Base-by-base conservation (phyloP, 2,329 filamentous ascomycete species). In the Ceratocystiopsis minuta region DNA sequence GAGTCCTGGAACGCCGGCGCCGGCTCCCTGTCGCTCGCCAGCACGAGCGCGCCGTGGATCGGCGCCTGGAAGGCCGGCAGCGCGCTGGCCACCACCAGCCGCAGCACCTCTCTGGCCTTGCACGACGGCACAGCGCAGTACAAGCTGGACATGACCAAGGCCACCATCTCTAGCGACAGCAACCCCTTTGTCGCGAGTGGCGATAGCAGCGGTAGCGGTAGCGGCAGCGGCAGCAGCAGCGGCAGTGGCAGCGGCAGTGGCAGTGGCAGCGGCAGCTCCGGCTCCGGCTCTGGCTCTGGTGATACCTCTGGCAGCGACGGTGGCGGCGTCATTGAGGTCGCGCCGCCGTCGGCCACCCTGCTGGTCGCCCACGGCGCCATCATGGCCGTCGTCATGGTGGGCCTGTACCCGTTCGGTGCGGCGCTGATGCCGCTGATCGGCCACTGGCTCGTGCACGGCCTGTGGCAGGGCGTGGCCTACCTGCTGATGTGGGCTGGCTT, bases 401-500 rank as follows among this genome's bases (percentile, higher is more conserved):
- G 70, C 13, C 57, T 75, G 17, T 78, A 75, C 48, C 76, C 76
- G 1, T 48, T 77, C 3, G 76, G 74, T 6, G 64, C 75, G 10
- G 58, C 73, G 4, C 53, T 76, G 35, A 77, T 79, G 67, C 70
- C 74, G 3, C 46, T 78, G 4, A 46, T 75, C 7, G 66, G 69
- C 37, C 69, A 63, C 38, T 77, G 68, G 68, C 53, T 66, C 41
- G 48, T 73, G n/a, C 76, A 80, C 51, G 70, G 63, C 7, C 57
- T 56, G 11, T 67, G 70, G 57, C 76, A 80, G 54, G 49, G 62
- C 2, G 43, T 75, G 14, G 60, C 64, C 36, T 70, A 75, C 52
- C 44, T 70, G 15, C 56, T 65, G 34, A 73, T 78, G 67, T 75
- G 75, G 63, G 66, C 60, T 13, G 73, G 68, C 14, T 72, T 80